Conservation (phyloP, 2,329 filamentous ascomycete species). For the Alternaria sp. region DNA sequence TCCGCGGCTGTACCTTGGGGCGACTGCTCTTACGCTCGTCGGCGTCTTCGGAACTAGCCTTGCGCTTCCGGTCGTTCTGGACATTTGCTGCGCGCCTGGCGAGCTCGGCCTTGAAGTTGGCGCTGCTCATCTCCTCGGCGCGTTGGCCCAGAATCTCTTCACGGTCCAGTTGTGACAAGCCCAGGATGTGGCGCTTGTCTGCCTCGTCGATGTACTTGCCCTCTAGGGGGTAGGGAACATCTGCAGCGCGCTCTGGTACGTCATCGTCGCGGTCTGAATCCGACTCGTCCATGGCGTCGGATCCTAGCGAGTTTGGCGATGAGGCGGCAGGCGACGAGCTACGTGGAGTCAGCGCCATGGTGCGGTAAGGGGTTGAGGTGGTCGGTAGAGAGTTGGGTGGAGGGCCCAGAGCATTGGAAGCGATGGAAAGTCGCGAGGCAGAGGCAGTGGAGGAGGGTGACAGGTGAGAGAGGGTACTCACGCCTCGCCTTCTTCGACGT, state of each 20-base stretch:
- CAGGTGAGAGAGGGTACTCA: conserved; percentile 61
- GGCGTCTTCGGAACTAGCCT: conserved; percentile 78
- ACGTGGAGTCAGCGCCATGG: conserved; percentile 41
- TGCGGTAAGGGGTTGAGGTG: conserved; percentile 15
- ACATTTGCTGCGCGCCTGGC: conserved; percentile 75
- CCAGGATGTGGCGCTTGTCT: conserved; percentile 72
- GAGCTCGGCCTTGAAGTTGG: conserved; percentile 82
- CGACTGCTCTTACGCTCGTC: conserved; percentile 77
- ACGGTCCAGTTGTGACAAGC: conserved; percentile 87
- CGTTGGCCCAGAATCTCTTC: conserved; percentile 91
- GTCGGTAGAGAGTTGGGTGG: conserved; percentile 22
- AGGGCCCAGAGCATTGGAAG: conserved; percentile 10
- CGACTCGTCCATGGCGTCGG: conserved; percentile 87
- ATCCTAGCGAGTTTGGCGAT: conserved; percentile 78
- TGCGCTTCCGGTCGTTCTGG: conserved; percentile 73
- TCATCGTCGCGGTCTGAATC: conserved; percentile 60
- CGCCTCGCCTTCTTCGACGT: conserved; percentile 82
- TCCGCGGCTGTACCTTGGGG: conserved; percentile 61
- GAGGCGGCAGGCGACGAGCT: conserved; percentile 72
- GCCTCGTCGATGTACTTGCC: conserved; percentile 74
- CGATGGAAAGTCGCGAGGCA: conserved; percentile 4
- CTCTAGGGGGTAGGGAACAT: conserved; percentile 82
- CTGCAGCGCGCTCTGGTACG: conserved; percentile 62
- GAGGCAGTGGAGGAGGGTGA: conserved; percentile 12
- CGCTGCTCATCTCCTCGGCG: conserved; percentile 80